Percentiles rank a stretch among this genome's conserved stretches.
Evolutionary conservation across 176 grass and related monocot species (phyloP).

Genomic region (Rhynchospora tenuis): DNA sequence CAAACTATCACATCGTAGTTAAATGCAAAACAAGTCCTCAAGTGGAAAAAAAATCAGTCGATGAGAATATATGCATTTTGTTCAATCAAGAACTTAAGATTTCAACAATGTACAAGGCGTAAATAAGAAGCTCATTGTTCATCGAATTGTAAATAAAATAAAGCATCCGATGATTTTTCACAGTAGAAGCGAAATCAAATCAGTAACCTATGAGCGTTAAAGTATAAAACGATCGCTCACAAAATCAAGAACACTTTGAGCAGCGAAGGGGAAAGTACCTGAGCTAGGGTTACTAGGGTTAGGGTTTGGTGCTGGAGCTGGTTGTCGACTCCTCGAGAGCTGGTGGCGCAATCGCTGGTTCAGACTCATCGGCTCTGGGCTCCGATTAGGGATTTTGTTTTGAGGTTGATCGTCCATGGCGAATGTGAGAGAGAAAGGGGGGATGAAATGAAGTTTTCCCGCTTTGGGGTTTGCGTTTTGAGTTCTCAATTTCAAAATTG

Average conservation of each 20-base stretch:
- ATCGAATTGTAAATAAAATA: neutral
- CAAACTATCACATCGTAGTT: neutral
- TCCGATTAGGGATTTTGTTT: neutral
- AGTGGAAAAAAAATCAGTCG: neutral
- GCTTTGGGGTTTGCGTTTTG: neutral
- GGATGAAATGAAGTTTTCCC: neutral
- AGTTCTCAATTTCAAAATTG: slow-evolving; percentile 15
- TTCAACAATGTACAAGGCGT: neutral
- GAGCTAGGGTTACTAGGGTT: slow-evolving; percentile 27
- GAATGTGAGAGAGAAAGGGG: neutral
- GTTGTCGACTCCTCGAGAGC: slow-evolving; percentile 35
- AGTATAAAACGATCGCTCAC: neutral
- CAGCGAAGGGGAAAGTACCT: neutral
- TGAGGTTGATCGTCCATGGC: slow-evolving; percentile 15
- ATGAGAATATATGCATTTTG: neutral
- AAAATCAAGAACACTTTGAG: neutral
- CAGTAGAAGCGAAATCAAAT: neutral
- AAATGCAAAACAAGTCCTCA: neutral
- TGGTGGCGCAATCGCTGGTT: slow-evolving; percentile 57
- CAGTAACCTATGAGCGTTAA: neutral
- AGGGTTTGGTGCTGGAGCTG: slow-evolving; percentile 19
- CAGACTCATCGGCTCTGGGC: slow-evolving; percentile 71
- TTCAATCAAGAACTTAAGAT: neutral
- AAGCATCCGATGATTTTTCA: neutral
- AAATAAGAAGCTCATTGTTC: neutral